Base-by-base conservation (phyloP, 768 basidiomycete genomes). In the Suillus subalutaceus region DNA sequence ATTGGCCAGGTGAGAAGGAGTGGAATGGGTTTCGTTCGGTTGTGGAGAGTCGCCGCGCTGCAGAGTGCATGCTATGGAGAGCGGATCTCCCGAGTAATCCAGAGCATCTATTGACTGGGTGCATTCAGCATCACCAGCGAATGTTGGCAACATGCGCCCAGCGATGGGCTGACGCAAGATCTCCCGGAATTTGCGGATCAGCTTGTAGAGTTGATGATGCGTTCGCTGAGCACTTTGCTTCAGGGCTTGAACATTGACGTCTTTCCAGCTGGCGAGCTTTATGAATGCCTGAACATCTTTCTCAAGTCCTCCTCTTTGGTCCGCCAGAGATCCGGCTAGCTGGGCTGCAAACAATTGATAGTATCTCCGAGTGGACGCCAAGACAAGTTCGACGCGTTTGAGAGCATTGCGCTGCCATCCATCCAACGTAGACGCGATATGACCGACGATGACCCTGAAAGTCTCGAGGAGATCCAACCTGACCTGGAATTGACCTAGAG, bases 241-340 rank as follows among this genome's bases (percentile, higher is more conserved):
- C 65, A 99, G 83, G 2, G 97, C 96, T 68, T 93, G 90, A 12
- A 99, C 92, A 72, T 99, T 99, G 73, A 96, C 82, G 73, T 99
- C 97, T 77, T 93, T 97, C 97, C 97, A 99, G 72, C 96, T 98
- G 2, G 97, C 97, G 55, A 99, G 83, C 76, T 96, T 97, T 81
- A 99, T 90, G 74, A 95, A 90, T 53, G 86, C 88, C 65, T 83
- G 86, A 62, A 98, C 85, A 64, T 96, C 92, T 70, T 88, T 91
- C 77, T 98, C 94, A 40, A 97, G 75, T 0, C 71, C 72, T 1
- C 75, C 77, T 60, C 90, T 85, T 72, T 92, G 89, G 20, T 83
- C 76, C 4, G 73, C 70, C 37, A 97, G 78, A n/a, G 80, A 81
- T 3, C 78, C 72, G 2, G 77, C 71, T 37, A 96, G 74, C 15